These are phyloP conservation scores for Mortierella sp. DNA, from an alignment of 371 early-diverging fungal species.

Conservation along the genomic window DNA sequence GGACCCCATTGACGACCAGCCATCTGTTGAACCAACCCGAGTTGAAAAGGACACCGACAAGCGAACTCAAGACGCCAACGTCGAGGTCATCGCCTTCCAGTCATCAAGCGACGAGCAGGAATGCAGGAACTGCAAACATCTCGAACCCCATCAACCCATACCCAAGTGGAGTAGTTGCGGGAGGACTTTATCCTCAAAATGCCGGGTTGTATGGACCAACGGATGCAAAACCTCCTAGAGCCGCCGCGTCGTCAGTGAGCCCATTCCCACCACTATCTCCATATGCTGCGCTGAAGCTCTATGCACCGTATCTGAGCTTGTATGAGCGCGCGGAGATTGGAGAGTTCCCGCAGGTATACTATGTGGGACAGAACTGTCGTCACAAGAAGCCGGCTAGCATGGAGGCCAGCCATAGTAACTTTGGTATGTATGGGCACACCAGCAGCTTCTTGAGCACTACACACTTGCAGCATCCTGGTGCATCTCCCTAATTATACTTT, in stretches of 20 bases:
- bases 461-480: no score
- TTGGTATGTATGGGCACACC: conserved; percentile 66
- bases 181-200: background rate
- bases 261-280: conserved; percentile 43
- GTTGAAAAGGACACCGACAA: conserved; percentile 30
- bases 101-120: conserved; percentile 6
- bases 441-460: no score
- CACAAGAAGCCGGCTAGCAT: conserved; percentile 64
- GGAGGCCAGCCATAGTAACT: conserved; percentile 63
- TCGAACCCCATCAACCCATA: conserved; percentile 13
- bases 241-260: conserved; percentile 10
- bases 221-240: conserved; percentile 18
- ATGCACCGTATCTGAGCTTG: conserved; percentile 72
- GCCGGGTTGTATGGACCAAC: background rate
- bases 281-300: conserved; percentile 66
- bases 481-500: background rate
- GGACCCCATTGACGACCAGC: conserved; percentile 3
- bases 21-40: conserved; percentile 21
- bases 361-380: conserved; percentile 79
- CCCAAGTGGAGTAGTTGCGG: background rate
- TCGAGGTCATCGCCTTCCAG: conserved; percentile 30
- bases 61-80: conserved; percentile 17
- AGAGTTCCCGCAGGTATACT: conserved; percentile 84
- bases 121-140: background rate
- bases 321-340: conserved; percentile 89